Evolutionary conservation across 2,329 filamentous ascomycete species (phyloP).

Genomic region (Colletotrichum tabaci): DNA sequence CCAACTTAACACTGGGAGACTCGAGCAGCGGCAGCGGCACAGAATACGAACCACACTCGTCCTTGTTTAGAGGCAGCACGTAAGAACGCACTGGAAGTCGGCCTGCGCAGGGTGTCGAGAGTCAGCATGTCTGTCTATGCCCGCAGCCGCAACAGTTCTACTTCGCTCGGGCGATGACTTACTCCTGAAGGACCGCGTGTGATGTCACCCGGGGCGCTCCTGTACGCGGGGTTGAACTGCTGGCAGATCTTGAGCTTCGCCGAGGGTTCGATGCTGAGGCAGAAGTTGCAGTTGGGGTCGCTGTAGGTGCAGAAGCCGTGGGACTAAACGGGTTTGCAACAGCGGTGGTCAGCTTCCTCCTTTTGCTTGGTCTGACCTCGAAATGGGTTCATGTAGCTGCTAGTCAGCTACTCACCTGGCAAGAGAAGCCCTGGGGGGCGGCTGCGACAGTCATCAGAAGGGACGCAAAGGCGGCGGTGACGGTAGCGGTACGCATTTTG

Average conservation of each 20-base stretch:
- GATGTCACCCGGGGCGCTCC: conserved; percentile 8
- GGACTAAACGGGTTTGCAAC: neutral
- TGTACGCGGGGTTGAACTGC: conserved; percentile 21
- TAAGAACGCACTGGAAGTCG: conserved; percentile 27
- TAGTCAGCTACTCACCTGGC: conserved; percentile 8
- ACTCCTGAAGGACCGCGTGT: conserved; percentile 5
- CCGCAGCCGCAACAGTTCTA: neutral
- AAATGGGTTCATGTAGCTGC: neutral
- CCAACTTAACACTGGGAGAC: too few species aligned
- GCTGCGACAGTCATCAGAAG: conserved; percentile 12
- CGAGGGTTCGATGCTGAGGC: neutral
- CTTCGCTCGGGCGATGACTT: neutral
- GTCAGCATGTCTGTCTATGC: neutral
- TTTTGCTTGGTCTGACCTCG: neutral
- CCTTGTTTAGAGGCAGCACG: conserved; percentile 18
- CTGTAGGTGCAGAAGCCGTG: conserved; percentile 23
- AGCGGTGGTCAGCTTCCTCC: neutral
- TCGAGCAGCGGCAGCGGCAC: too few species aligned
- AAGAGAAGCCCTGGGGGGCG: conserved; percentile 23
- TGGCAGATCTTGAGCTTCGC: conserved; percentile 24
- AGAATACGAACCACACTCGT: too few species aligned
- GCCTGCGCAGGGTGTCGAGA: neutral
- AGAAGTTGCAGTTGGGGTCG: conserved; percentile 32
- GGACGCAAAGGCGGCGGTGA: conserved; percentile 6
- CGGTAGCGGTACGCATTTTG: conserved; percentile 10